Base-by-base conservation (phyloP, 2,329 filamentous ascomycete species). In the Sarocladium oryzae region DNA sequence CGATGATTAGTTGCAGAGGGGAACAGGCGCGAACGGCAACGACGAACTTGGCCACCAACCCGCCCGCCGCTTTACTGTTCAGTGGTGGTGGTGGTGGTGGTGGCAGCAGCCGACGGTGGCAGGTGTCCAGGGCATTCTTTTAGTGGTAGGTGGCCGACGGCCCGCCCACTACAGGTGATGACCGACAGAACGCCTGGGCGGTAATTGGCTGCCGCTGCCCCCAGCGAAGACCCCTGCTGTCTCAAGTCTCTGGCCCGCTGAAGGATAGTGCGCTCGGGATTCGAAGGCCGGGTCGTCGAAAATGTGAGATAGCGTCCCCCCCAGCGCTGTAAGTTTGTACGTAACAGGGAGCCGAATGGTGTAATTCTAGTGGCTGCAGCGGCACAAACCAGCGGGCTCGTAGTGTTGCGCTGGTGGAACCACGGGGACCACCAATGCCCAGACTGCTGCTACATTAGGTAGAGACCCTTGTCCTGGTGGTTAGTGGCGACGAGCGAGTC, bases 291-390 rank as follows among this genome's bases (percentile, higher is more conserved):
- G n/a, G n/a, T n/a, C n/a, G n/a, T n/a, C n/a, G n/a, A n/a, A n/a
- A n/a, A n/a, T n/a, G n/a, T n/a, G n/a, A n/a, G n/a, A n/a, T n/a
- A n/a, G n/a, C n/a, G n/a, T n/a, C 21, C 18, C 24, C 40, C 24
- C n/a, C 26, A 48, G 43, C 26, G 26, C n/a, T 15, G 28, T 18
- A 16, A 33, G 24, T 48, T 30, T 48, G 43, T 48, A 48, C 43
- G 43, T 48, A 48, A 48, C 24, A 33, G 24, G 9, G 26, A 48
- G 16, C 13, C 28, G 43, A 32, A 21, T 48, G 16, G 43, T 48
- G 43, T 30, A 30, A 48, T 48, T 43, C 40, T 43, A 43, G 40
- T 48, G 43, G 43, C 43, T 33, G 16, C 43, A 48, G 26, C 7
- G 43, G 26, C 28, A 23, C 43, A 48, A 45, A 45, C 40, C 40